Conservation (phyloP, 2,329 filamentous ascomycete species). For the Exserohilum rostratum region DNA sequence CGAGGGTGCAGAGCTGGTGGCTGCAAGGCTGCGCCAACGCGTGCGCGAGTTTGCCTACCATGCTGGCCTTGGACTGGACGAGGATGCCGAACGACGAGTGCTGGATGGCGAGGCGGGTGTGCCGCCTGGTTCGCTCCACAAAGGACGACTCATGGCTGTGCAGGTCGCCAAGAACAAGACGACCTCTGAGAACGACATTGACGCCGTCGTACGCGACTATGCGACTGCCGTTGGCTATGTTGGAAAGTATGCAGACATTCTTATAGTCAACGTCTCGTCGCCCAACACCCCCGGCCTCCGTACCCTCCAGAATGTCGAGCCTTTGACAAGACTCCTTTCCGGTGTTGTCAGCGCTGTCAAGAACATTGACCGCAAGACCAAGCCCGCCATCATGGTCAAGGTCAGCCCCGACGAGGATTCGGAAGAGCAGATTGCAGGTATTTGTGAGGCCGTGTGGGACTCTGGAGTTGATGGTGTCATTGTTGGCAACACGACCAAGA, state of each 20-base stretch:
- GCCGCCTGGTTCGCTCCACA: constrained; percentile 78
- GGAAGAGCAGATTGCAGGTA: constrained; percentile 81
- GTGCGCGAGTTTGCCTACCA: constrained; percentile 77
- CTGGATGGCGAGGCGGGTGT: constrained; percentile 78
- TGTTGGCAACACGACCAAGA: constrained; percentile 95
- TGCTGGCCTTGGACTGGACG: constrained; percentile 68
- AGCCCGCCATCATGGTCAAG: constrained; percentile 93
- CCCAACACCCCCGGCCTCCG: constrained; percentile 94
- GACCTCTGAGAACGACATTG: constrained; percentile 83
- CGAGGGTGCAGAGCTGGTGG: constrained; percentile 85
- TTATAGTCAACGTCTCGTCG: constrained; percentile 98
- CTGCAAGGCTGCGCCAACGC: constrained; percentile 75
- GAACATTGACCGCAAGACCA: constrained; percentile 70
- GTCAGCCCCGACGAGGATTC: constrained; percentile 95
- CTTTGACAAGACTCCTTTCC: constrained; percentile 77
- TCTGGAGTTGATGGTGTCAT: constrained; percentile 94
- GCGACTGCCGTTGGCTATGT: constrained; percentile 86
- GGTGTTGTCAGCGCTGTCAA: constrained; percentile 83
- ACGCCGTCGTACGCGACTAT: constrained; percentile 79
- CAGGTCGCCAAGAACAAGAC: constrained; percentile 97
- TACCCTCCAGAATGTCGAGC: constrained; percentile 82
- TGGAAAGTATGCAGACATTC: constrained; percentile 86
- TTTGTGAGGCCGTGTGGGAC: constrained; percentile 66
- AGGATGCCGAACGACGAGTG: constrained; percentile 71
- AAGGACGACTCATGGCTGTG: constrained; percentile 81